These are phyloP conservation scores for Fusarium floridanum DNA, from an alignment of 2,329 filamentous ascomycete genomes.

Conservation along the genomic window DNA sequence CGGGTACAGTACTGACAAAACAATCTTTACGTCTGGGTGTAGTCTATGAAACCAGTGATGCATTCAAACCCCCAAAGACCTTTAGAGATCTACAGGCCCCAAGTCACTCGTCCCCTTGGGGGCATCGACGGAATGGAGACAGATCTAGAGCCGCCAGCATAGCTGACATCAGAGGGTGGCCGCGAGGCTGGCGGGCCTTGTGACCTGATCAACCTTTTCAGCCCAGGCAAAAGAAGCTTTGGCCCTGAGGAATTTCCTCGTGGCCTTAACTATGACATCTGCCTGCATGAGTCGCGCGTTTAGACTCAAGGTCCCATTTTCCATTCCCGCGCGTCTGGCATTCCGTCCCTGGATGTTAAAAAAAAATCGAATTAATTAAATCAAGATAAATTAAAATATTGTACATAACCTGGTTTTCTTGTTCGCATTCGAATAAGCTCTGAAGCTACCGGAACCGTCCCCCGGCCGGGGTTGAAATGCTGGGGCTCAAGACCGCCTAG, in stretches of 20 bases:
- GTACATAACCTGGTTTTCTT: not conserved
- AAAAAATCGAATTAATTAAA: constrained; percentile 1
- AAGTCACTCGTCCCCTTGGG: constrained; percentile 15
- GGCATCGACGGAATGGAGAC: constrained; percentile 38
- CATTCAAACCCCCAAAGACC: not conserved
- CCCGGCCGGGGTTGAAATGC: constrained; percentile 9
- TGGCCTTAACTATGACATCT: constrained; percentile 30
- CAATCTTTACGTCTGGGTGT: not conserved
- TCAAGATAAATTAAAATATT: constrained; percentile 10
- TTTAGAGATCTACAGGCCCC: not conserved
- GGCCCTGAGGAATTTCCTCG: constrained; percentile 25
- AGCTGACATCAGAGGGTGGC: constrained; percentile 36
- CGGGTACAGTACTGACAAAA: not conserved
- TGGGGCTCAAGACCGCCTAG: constrained; percentile 12
- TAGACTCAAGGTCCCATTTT: constrained; percentile 9
- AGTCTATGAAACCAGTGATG: not conserved
- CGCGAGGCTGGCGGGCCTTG: constrained; percentile 21
- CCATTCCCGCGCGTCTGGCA: constrained; percentile 6
- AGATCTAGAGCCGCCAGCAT: constrained; percentile 30
- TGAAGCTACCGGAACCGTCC: constrained; percentile 19
- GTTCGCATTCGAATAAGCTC: constrained; percentile 3
- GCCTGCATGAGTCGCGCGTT: constrained; percentile 29
- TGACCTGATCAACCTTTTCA: constrained; percentile 34
- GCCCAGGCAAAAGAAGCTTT: constrained; percentile 29
- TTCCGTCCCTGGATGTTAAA: constrained; percentile 10